Evolutionary conservation across 306 rosid species (phyloP).

Genomic region (Dalbergia cochinchinensis): DNA sequence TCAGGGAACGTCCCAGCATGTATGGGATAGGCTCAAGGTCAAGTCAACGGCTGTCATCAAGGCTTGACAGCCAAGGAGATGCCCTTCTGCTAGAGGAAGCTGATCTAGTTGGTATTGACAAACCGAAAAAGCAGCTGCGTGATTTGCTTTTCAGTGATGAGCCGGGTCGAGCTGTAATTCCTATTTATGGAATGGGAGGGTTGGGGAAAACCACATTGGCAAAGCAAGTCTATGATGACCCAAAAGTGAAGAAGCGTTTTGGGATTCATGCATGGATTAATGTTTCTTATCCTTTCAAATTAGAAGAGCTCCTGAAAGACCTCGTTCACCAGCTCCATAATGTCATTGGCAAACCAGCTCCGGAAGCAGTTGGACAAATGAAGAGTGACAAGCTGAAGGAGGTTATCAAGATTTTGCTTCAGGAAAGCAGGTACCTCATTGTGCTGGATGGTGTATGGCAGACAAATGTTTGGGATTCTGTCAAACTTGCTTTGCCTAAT

Average conservation of each 20-base stretch:
- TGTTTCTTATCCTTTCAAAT: constrained; percentile 45
- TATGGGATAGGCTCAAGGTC: constrained; percentile 29
- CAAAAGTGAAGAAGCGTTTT: constrained; percentile 56
- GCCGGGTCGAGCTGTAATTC: constrained; percentile 49
- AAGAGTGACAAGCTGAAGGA: constrained; percentile 44
- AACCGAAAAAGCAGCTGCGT: constrained; percentile 55
- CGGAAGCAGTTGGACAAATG: constrained; percentile 52
- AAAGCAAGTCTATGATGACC: constrained; percentile 64
- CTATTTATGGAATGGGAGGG: constrained; percentile 69
- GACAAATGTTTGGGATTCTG: constrained; percentile 56
- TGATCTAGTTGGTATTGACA: constrained; percentile 72
- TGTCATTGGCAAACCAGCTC: constrained; percentile 60
- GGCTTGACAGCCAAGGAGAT: constrained; percentile 58
- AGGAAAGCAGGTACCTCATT: constrained; percentile 56
- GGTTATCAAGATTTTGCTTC: constrained; percentile 54
- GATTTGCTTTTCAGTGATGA: constrained; percentile 57
- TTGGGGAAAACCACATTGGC: constrained; percentile 66
- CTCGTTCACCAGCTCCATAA: constrained; percentile 56
- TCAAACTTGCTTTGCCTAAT: constrained; percentile 56
- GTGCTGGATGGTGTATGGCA: constrained; percentile 66
- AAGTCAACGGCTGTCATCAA: constrained; percentile 21
- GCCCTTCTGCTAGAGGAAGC: constrained; percentile 73
- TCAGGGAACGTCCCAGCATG: constrained; percentile 42
- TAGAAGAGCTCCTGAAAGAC: constrained; percentile 55
- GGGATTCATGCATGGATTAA: constrained; percentile 64